A percentile compares a stretch with the other conserved stretches of the same genome.
These are phyloP conservation scores for Vitis labrusca DNA, from an alignment of 164 flowering plant genomes.

Conservation along the genomic window DNA sequence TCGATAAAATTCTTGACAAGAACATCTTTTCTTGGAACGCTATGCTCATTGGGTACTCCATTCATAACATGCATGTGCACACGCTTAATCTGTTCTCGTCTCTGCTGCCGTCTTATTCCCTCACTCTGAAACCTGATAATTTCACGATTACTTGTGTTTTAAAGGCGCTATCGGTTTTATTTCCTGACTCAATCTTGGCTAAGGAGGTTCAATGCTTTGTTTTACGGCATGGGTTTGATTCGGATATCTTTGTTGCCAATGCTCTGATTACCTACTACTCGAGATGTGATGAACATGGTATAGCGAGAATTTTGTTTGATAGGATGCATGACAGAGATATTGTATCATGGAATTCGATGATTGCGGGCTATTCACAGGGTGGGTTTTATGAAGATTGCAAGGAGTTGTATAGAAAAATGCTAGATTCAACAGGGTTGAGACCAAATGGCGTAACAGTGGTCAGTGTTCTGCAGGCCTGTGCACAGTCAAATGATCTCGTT, in stretches of 20 bases:
- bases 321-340: slow-evolving; percentile 50
- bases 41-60: slow-evolving; percentile 52
- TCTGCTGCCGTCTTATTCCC: slow-evolving; percentile 9
- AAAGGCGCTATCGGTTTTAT: slow-evolving; percentile 53
- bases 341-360: slow-evolving; percentile 89
- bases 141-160: slow-evolving; percentile 55
- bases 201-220: slow-evolving; percentile 58
- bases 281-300: slow-evolving; percentile 40
- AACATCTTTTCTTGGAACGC: slow-evolving; percentile 66
- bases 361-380: slow-evolving; percentile 72
- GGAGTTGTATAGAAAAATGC: slow-evolving; percentile 52
- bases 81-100: slow-evolving; percentile 40
- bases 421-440: slow-evolving; percentile 26
- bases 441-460: slow-evolving; percentile 59
- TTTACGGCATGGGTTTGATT: slow-evolving; percentile 48
- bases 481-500: too few relatives aligned
- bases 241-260: slow-evolving; percentile 61
- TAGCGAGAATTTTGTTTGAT: slow-evolving; percentile 67
- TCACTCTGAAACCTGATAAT: slow-evolving; percentile 20
- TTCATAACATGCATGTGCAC: slow-evolving; percentile 28
- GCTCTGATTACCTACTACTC: slow-evolving; percentile 59
- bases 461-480: slow-evolving; percentile 69
- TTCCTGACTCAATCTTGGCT: slow-evolving; percentile 20
- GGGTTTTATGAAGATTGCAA: slow-evolving; percentile 64
- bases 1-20: slow-evolving; percentile 54